phyloP scores from a whole-genome alignment of 1,284 basidiomycete genomes.

The Schizopora paradoxa region DNA sequence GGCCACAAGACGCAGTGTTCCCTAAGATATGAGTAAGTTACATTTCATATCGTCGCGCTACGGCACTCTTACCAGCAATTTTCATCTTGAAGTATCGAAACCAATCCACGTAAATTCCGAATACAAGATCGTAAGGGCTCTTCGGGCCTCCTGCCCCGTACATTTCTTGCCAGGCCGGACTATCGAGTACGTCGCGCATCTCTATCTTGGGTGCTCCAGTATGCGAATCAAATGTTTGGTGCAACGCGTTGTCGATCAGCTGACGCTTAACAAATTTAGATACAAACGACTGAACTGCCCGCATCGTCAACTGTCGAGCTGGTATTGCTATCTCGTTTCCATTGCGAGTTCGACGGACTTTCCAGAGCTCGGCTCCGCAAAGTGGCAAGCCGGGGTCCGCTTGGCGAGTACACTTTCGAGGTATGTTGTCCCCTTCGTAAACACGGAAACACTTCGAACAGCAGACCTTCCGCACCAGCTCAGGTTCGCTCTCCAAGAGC shows the following conservation, averaged over 20 bases:
- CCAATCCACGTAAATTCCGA: conserved; percentile 35
- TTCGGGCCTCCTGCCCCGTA: conserved; percentile 3
- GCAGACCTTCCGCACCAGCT: too few species aligned
- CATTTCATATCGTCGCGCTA: too few species aligned
- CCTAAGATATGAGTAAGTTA: too few species aligned
- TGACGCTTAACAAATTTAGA: conserved; percentile 26
- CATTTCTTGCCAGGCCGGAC: conserved; percentile 19
- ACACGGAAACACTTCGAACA: conserved; percentile 27
- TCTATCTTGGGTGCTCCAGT: too few species aligned
- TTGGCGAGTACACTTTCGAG: conserved; percentile 2
- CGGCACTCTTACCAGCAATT: too few species aligned
- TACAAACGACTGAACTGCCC: conserved; percentile 30
- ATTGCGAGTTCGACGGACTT: conserved; percentile 13
- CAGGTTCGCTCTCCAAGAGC: too few species aligned
- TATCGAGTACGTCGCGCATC: too few species aligned
- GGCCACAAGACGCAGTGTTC: not conserved
- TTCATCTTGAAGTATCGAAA: conserved; percentile 29
- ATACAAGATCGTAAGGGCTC: conserved; percentile 24
- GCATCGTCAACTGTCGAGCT: conserved; percentile 24
- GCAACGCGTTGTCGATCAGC: conserved; percentile 25
- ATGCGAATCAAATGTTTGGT: conserved; percentile 4
- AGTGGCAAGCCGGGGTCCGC: not conserved
- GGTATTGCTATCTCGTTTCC: conserved; percentile 23
- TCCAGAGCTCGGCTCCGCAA: conserved; percentile 18
- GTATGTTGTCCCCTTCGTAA: conserved; percentile 13